Evolutionary conservation across 768 basidiomycete species (phyloP).

Genomic region (Phylloporus rhodoxanthus): DNA sequence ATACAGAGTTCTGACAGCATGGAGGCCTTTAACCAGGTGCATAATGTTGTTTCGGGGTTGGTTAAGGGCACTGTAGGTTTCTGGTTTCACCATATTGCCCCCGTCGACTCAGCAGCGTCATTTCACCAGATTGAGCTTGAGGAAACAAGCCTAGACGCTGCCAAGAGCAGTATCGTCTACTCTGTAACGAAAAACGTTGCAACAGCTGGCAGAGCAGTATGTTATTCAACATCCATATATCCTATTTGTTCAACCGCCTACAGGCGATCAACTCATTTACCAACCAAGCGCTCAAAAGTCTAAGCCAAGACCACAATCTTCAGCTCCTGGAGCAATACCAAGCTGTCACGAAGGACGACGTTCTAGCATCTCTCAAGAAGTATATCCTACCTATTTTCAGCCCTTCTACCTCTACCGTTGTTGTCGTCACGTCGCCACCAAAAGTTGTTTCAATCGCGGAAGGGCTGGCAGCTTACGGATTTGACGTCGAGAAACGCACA

Average conservation of each 20-base stretch:
- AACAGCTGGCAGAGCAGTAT: slow-evolving; percentile 81
- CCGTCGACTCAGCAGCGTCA: background rate
- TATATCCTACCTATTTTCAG: slow-evolving; percentile 86
- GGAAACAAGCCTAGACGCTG: slow-evolving; percentile 76
- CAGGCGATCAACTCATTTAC: slow-evolving; percentile 80
- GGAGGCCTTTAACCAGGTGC: slow-evolving; percentile 76
- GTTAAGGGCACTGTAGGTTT: slow-evolving; percentile 71
- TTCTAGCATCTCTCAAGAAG: slow-evolving; percentile 58
- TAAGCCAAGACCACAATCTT: slow-evolving; percentile 67
- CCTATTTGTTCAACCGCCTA: slow-evolving; percentile 4
- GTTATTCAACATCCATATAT: slow-evolving; percentile 21
- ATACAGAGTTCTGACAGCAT: slow-evolving; percentile 72
- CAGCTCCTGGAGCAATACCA: slow-evolving; percentile 76
- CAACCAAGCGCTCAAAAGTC: slow-evolving; percentile 87
- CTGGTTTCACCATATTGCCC: slow-evolving; percentile 30
- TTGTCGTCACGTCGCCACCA: slow-evolving; percentile 77
- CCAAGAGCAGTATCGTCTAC: slow-evolving; percentile 89
- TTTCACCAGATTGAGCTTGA: slow-evolving; percentile 66
- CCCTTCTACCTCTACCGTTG: slow-evolving; percentile 65
- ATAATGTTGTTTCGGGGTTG: slow-evolving; percentile 69
- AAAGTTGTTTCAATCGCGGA: slow-evolving; percentile 68
- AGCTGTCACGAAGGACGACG: slow-evolving; percentile 72
- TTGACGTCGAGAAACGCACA: slow-evolving; percentile 66
- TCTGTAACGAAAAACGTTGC: slow-evolving; percentile 74
- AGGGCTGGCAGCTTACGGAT: slow-evolving; percentile 64